These are phyloP conservation scores for Aegilops tauschii DNA, from an alignment of 176 grass and related monocot species.

Conservation along the genomic window DNA sequence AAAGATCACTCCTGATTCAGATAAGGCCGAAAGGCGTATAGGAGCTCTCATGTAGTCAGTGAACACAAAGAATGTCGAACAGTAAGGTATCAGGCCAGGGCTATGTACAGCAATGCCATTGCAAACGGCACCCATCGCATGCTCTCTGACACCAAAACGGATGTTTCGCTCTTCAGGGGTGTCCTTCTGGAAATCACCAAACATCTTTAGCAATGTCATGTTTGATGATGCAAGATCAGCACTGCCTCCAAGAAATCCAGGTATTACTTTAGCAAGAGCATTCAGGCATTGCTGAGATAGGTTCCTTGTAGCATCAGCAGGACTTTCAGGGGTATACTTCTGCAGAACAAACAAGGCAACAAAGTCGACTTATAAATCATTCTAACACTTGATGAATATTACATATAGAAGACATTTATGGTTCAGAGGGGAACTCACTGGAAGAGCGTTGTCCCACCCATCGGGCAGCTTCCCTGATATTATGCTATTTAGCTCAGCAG, in stretches of 20 bases:
- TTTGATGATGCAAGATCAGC: constrained; percentile 65
- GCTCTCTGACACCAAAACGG: constrained; percentile 60
- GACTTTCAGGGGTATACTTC: constrained; percentile 29
- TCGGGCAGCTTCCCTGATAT: constrained; percentile 40
- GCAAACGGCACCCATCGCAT: constrained; percentile 56
- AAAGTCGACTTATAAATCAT: constrained; percentile 1
- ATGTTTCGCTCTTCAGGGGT: constrained; percentile 52
- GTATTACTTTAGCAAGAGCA: constrained; percentile 57
- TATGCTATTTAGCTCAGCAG: constrained; percentile 38
- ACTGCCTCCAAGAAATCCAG: constrained; percentile 59
- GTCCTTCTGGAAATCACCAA: constrained; percentile 57
- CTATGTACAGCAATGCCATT: constrained; percentile 58
- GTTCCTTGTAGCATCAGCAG: constrained; percentile 58
- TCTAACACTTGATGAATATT: not conserved
- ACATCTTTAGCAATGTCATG: constrained; percentile 61
- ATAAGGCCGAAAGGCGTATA: constrained; percentile 55
- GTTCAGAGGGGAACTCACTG: constrained; percentile 19
- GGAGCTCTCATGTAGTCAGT: constrained; percentile 67
- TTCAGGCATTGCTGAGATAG: constrained; percentile 53
- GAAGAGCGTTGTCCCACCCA: constrained; percentile 46
- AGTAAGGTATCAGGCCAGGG: constrained; percentile 51
- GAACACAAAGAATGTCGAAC: constrained; percentile 68
- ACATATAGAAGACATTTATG: not conserved
- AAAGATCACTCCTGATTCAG: constrained; percentile 46
- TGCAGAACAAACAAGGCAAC: not conserved